Conservation (phyloP, 2,329 filamentous ascomycete species). For the Curvularia sp. region DNA sequence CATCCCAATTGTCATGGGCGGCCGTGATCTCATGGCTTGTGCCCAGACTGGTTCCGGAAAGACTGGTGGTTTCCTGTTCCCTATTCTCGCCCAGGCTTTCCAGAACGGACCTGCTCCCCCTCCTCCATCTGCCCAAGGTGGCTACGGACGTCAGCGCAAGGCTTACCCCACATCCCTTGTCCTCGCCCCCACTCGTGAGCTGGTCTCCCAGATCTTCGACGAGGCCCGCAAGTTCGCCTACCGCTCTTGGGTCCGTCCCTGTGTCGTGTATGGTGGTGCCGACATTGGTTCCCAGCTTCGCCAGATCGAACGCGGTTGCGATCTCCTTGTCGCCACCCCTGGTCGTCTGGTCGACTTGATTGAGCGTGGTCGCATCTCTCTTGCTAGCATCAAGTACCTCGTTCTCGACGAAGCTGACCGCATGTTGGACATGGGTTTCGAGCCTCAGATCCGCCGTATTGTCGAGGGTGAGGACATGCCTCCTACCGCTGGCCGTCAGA, state of each 20-base stretch:
- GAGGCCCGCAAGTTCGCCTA: conserved; percentile 98
- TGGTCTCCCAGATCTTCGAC: conserved; percentile 98
- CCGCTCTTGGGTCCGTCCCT: conserved; percentile 97
- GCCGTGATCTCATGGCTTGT: conserved; percentile 98
- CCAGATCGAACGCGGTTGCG: conserved; percentile 96
- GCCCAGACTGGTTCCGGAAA: conserved; percentile 99
- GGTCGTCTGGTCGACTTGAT: conserved; percentile 98
- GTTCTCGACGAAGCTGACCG: conserved; percentile 99
- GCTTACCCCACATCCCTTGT: conserved; percentile 96
- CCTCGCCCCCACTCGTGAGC: conserved; percentile 93
- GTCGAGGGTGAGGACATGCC: conserved; percentile 99
- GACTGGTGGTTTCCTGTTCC: conserved; percentile 99
- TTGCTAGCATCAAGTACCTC: conserved; percentile 98
- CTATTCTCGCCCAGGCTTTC: conserved; percentile 97
- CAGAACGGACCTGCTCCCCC: conserved; percentile 79
- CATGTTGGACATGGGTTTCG: conserved; percentile 99
- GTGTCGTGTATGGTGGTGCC: conserved; percentile 98
- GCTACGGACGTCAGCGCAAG: conserved; percentile 86
- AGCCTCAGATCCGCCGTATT: conserved; percentile 98
- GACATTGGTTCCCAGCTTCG: conserved; percentile 98
- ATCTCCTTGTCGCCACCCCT: conserved; percentile 94
- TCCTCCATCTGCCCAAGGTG: conserved; percentile 69
- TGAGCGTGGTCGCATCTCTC: conserved; percentile 96
- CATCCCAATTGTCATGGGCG: conserved; percentile 97
- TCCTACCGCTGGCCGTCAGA: conserved; percentile 80